Base-by-base conservation (phyloP, 257 asterid genomes). In the Verbascum thapsus region DNA sequence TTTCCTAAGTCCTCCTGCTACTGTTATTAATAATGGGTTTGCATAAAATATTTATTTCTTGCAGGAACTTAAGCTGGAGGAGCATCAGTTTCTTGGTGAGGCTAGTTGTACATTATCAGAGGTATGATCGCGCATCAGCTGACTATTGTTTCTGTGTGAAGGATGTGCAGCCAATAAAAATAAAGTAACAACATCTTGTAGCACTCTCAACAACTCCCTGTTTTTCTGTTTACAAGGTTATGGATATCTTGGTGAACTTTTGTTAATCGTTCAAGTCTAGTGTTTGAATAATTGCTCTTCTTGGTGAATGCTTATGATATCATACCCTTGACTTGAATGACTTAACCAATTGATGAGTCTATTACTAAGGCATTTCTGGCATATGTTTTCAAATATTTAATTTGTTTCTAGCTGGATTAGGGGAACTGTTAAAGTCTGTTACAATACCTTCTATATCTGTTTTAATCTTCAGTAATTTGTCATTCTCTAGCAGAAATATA, bases 11-110 rank as follows among this genome's bases (percentile, higher is more conserved):
- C 45, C 18, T 19, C 44, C 58, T 67, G 18, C 34, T 39, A 58
- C 35, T 26, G 44, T 43, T 20, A 15, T 30, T 32, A 51, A 11
- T 35, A 53, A 43, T 53, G 50, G 20, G 53, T 47, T 58, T 16
- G 34, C 35, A 18, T 45, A 20, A 30, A 34, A 61, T 64, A 40
- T 51, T 40, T 16, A n/a, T 69, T 64, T 68, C 56, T 45, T 69
- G 73, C 45, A 81, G 91, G 72, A 65, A 52, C 80, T 94, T 69
- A 87, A 71, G 79, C 79, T 94, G 77, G 96, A 90, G 70, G 98
- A 90, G 74, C 99, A 94, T 72, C 96, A 94, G 81, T 83, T 94
- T 83, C 96, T 94, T 74, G 99, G 98, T 61, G 96, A 87, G 80
- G 92, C 95, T 60, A 80, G 76, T 70, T 94, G 99, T 78, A 65